A percentile compares a stretch with the other conserved stretches of the same genome.
Conservation (phyloP, 1,284 basidiomycete species). For the Microbotryum scabiosae region DNA sequence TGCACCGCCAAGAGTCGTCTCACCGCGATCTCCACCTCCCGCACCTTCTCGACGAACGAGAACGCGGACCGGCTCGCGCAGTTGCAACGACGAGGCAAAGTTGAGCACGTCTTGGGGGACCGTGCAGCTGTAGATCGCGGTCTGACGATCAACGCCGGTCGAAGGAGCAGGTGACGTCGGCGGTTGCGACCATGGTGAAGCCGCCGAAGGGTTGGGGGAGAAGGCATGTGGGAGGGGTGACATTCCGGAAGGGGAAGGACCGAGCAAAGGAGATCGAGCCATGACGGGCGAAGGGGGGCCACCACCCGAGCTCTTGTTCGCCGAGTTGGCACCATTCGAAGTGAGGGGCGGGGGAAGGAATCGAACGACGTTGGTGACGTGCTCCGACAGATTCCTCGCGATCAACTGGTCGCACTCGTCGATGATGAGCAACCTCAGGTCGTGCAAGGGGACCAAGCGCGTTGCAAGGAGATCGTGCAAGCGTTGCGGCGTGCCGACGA, state of each 20-base stretch:
- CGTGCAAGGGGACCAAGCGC: constrained; percentile 62
- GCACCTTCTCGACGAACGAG: constrained; percentile 84
- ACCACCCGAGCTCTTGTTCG: no score
- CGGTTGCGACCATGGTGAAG: not conserved
- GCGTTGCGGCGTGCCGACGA: constrained; percentile 95
- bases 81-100: constrained; percentile 74
- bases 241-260: not conserved
- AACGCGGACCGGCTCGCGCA: constrained; percentile 89
- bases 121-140: constrained; percentile 75
- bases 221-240: constrained; percentile 43
- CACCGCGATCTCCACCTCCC: not conserved
- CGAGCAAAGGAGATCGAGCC: constrained; percentile 13
- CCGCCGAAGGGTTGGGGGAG: constrained; percentile 30
- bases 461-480: constrained; percentile 85
- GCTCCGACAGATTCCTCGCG: constrained; percentile 90
- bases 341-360: constrained; percentile 54
- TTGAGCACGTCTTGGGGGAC: constrained; percentile 88
- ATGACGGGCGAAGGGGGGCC: constrained; percentile 7
- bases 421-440: constrained; percentile 83
- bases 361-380: constrained; percentile 84
- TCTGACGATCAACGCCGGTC: constrained; percentile 67
- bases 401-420: constrained; percentile 98
- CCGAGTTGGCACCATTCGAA: no score
- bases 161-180: constrained; percentile 23
- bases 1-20: not conserved